Base-by-base conservation (phyloP, 177 flowering plant genomes). In the Vitis hybrid region DNA sequence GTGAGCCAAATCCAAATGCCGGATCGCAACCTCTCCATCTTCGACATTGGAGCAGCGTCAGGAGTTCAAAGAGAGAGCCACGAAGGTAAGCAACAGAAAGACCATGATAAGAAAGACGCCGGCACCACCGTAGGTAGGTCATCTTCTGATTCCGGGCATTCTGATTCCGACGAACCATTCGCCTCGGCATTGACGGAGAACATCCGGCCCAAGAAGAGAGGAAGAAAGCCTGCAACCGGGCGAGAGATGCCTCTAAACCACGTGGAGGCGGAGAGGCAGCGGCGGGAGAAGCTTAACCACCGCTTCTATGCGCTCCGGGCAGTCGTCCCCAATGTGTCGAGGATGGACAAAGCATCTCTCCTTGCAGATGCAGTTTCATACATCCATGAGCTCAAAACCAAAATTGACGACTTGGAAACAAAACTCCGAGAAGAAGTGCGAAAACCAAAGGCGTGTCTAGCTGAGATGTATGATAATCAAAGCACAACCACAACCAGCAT, bases 321-420 rank as follows among this genome's bases (percentile, higher is more conserved):
- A 0, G 85, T 79, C 27, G 87, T 84, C 27, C 85, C 87, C 0
- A 79, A 78, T 18, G 82, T 84, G 10, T 78, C 85, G 1, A 82
- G 73, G 50, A 82, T 82, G 83, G 87, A 84, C 79, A 84, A 80
- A 61, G 87, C 87, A 0, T 84, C 87, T 3, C 18, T 84, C 32
- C 77, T 84, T 1, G 66, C 78, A 1, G 85, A 84, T 30, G 82
- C 85, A 4, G 82, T 82, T 1, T 9, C 68, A 6, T 81, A 84
- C 62, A 84, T 84, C 62, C 76, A 75, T 2, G 79, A 76, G 68
- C 84, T 84, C 60, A 73, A 76, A 64, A 49, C 56, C 14, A 79
- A 76, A 61, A 35, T 77, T 11, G 66, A 73, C 0, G 69, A 65
- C 4, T 21, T 81, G 35, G 79, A 81, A 61, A 30, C 21, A 1